Base-by-base conservation (phyloP, 2,329 filamentous ascomycete species). In the Xylariaceae sp. region DNA sequence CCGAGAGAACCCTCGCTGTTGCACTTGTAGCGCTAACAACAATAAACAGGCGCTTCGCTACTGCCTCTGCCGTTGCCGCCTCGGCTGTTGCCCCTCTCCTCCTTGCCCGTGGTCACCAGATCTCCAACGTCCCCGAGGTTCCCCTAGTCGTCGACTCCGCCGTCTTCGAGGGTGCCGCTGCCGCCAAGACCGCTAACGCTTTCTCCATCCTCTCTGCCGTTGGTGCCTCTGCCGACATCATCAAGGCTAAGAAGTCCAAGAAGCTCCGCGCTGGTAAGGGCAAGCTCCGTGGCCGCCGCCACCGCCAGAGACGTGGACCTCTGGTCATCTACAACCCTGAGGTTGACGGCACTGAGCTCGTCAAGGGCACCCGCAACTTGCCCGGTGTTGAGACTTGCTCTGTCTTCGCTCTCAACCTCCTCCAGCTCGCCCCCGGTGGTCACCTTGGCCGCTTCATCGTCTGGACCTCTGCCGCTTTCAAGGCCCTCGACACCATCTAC, bases 231-330 rank as follows among this genome's bases (percentile, higher is more conserved):
- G 79, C 88, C 69, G 94, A 99, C 72, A 79, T 99, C 71, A 88
- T 90, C 78, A 97, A 97, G 89, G 94, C 96, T 78, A 92, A 91
- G 84, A 86, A 85, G 76, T 96, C 92, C 77, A 90, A 90, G 84
- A 99, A 97, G 88, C 84, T 97, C 74, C 92, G 94, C 71, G 91
- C 94, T 72, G 94, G 94, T 78, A 97, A 99, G 89, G 94, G 94
- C 80, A 99, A 99, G 88, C 83, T 99, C 76, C 87, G 94, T 80
- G 91, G 90, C 78, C 93, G 94, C 77, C 92, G 94, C 74, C 88
- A 95, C 89, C 89, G 89, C 80, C 93, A 97, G 85, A 92, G 95
- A 78, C 95, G 94, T 77, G 95, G 94, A 71, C 94, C 94, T 74
- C 89, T 99, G 64, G 88, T 99, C 78, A 89, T 99, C 82, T 97